Conservation (phyloP, 768 basidiomycete genomes). For the Dentipellis sp. region DNA sequence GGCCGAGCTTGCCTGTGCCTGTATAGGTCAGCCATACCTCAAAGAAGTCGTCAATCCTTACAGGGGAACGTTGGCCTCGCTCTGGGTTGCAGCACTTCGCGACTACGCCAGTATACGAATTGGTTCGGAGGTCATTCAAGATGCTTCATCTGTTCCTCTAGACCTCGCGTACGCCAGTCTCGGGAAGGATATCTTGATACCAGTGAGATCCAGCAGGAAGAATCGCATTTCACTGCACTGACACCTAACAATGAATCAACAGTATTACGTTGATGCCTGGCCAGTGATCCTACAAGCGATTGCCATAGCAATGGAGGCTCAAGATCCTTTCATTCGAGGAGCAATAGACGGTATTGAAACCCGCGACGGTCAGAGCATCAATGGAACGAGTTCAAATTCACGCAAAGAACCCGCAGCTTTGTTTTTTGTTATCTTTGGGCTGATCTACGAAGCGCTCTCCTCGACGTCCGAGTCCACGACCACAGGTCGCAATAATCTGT, state of each 20-base stretch:
- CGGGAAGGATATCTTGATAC: slow-evolving; percentile 84
- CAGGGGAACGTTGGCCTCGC: slow-evolving; percentile 56
- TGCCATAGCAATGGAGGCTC: slow-evolving; percentile 64
- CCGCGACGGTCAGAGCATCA: slow-evolving; percentile 17
- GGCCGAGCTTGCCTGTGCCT: slow-evolving; percentile 85
- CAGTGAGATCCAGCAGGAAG: slow-evolving; percentile 42
- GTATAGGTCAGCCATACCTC: slow-evolving; percentile 65
- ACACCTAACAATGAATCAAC: slow-evolving; percentile 3
- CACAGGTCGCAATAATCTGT: slow-evolving; percentile 29
- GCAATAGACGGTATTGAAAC: slow-evolving; percentile 74
- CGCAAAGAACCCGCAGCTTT: slow-evolving; percentile 61
- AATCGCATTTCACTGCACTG: background rate
- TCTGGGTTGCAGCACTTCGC: slow-evolving; percentile 84
- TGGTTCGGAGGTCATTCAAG: slow-evolving; percentile 80
- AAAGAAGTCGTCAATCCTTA: slow-evolving; percentile 77
- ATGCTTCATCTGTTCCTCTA: slow-evolving; percentile 61
- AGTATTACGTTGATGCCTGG: slow-evolving; percentile 90
- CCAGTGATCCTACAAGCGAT: slow-evolving; percentile 77
- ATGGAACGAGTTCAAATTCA: slow-evolving; percentile 19
- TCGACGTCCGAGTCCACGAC: slow-evolving; percentile 48
- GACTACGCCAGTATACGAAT: slow-evolving; percentile 90
- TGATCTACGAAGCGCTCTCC: slow-evolving; percentile 85
- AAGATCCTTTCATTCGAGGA: slow-evolving; percentile 58
- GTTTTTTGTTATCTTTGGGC: slow-evolving; percentile 86
- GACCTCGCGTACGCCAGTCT: slow-evolving; percentile 83